Base-by-base conservation (phyloP, 129 eudicot genomes). In the Pittosporum tobira region DNA sequence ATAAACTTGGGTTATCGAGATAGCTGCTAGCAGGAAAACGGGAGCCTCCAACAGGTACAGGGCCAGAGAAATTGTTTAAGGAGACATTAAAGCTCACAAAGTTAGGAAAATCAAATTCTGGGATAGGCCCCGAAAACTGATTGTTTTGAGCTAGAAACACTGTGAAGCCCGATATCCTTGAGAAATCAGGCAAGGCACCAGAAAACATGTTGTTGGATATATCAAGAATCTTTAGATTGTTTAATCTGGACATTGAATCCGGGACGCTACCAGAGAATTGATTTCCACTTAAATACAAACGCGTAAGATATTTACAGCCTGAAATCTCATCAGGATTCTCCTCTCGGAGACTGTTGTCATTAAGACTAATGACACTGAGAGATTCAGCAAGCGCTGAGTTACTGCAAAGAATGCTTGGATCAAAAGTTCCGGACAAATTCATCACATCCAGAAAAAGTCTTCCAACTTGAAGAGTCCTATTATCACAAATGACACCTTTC, bases 251-350 rank as follows among this genome's bases (percentile, higher is more conserved):
- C 31, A 81, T 28, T 15, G 88, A 63, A 13, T 69, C 75, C 4
- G 94, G 94, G 52, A 81, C 54, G 44, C 48, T 48, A 6, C 85
- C 88, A 2, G 76, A 43, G 47, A 84, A 81, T 46, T 23, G 56
- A 64, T 84, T 84, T 58, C 63, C 61, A 6, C 66, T 45, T 18
- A 78, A 8, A 67, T 55, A 64, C 38, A 84, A 63, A 34, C 66
- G 75, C 30, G 77, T 75, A 51, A 85, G 81, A 31, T 69, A 64
- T 31, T 30, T 75, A 72, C 94, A 85, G 12, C 79, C 70, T n/a
- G 71, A 64, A 53, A 85, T 61, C 8, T 62, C 55, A 3, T 75
- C 74, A 12, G 78, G 47, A 71, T 68, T 65, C 19, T 73, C 76
- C 11, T 67, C 75, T 11, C 26, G 55, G 29, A 85, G 73, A 42